These are phyloP conservation scores for Jackrogersella minutella DNA, from an alignment of 495 filamentous ascomycete species.

Conservation along the genomic window DNA sequence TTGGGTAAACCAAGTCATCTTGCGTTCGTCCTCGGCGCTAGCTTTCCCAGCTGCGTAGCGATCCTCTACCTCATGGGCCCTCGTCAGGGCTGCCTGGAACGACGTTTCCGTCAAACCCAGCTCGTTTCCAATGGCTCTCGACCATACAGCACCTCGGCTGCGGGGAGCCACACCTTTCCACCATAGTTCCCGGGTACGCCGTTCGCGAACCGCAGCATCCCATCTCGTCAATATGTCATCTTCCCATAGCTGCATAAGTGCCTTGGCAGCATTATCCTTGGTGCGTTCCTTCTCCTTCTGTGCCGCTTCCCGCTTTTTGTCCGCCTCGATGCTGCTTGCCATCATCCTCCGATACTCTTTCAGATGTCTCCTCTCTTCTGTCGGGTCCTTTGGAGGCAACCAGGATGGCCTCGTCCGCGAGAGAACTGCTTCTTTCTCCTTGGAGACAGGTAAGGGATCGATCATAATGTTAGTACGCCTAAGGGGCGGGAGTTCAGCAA, in stretches of 20 bases:
- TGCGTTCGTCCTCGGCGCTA: slow-evolving; percentile 55
- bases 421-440: slow-evolving; percentile 93
- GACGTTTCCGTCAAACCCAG: slow-evolving; percentile 78
- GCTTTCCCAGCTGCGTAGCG: slow-evolving; percentile 53
- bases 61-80: slow-evolving; percentile 72
- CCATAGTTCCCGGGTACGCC: slow-evolving; percentile 86
- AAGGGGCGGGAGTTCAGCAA: slow-evolving; percentile 79
- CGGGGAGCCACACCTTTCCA: slow-evolving; percentile 88
- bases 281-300: slow-evolving; percentile 56
- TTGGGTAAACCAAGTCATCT: slow-evolving; percentile 65
- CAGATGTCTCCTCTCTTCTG: slow-evolving; percentile 89
- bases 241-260: slow-evolving; percentile 83
- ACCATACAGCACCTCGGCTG: slow-evolving; percentile 85
- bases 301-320: slow-evolving; percentile 61
- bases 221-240: slow-evolving; percentile 87
- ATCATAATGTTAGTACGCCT: slow-evolving; percentile 93
- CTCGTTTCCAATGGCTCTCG: slow-evolving; percentile 86
- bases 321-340: slow-evolving; percentile 76
- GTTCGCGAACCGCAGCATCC: slow-evolving; percentile 75
- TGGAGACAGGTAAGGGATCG: slow-evolving; percentile 92
- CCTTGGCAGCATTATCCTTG: slow-evolving; percentile 68
- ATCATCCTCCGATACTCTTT: slow-evolving; percentile 96
- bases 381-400: slow-evolving; percentile 92
- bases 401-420: slow-evolving; percentile 92
- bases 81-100: slow-evolving; percentile 78